Evolutionary conservation across 345 rosid genomes (phyloP), one percentile per base, ranked within the genome.

Genomic region (Citrus medica): DNA sequence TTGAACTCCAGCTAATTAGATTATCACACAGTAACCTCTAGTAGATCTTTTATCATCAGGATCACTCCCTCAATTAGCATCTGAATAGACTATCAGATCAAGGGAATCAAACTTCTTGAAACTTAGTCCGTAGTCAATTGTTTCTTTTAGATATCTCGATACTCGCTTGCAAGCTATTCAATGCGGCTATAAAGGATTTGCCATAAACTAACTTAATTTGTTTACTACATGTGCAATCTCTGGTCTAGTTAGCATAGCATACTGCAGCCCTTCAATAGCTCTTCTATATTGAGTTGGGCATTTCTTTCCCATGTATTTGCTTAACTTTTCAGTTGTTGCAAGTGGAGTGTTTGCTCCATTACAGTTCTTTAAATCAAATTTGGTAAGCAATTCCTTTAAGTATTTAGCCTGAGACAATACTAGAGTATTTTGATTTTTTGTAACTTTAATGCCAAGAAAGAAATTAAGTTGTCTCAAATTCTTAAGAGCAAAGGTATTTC

Each of bases 51-150:
- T 60, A 0, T 24, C 30, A 60, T 60, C 32, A 8, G 1, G 3
- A 27, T 60, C 30, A 60, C 9, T 2, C 0, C 10, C 64, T 3
- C 6, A 60, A 9, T 60, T 3, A 9, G 17, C 30, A 60, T 24
- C 2, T 1, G 3, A 40, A 9, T 40, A 40, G 0, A 9, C 1
- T 9, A 40, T 0, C 1, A 40, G 0, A 40, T 40, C 12, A 1
- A 40, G 3, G 0, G 9, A 40, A 8, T 40, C 12, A 40, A 0
- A 9, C 0, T 10, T 48, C 4, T 25, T 9, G 4, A 9, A 25
- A 0, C 9, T 3, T 8, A 10, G 0, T 9, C 1, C 14, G 1
- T n/a, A 24, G 6, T 25, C 25, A 4, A 9, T 0, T 2, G 64
- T 60, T 2, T n/a, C 14, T 3, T 24, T 60, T 9, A 24, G 6